Conservation (phyloP, 495 filamentous ascomycete genomes). For the Penicillium parvum region DNA sequence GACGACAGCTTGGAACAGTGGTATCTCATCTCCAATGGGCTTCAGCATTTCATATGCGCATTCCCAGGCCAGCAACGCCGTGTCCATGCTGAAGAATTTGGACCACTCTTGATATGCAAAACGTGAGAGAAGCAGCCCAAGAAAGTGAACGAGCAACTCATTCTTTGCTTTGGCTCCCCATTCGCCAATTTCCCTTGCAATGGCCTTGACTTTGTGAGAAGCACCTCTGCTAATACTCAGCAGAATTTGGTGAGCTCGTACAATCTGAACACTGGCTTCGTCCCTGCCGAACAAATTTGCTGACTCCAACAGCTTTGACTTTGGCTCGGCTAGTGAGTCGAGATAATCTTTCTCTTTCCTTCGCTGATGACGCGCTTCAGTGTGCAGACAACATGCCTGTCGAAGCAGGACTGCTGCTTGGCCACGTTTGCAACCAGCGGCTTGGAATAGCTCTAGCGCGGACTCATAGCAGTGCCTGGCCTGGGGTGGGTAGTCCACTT, state of each 20-base stretch:
- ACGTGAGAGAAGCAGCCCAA: slow-evolving; percentile 9
- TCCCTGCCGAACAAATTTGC: slow-evolving; percentile 17
- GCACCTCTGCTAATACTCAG: slow-evolving; percentile 15
- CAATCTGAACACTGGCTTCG: slow-evolving; percentile 17
- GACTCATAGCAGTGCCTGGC: slow-evolving; percentile 9
- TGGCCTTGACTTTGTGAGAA: slow-evolving; percentile 3
- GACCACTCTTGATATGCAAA: slow-evolving; percentile 17
- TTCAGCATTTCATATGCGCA: slow-evolving; percentile 13
- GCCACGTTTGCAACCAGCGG: slow-evolving; percentile 10
- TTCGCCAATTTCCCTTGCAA: slow-evolving; percentile 16
- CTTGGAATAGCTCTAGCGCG: slow-evolving; percentile 13
- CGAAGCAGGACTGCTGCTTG: slow-evolving; percentile 23
- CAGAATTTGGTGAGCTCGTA: slow-evolving; percentile 19
- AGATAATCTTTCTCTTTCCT: background rate
- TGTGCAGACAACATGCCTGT: slow-evolving; percentile 20
- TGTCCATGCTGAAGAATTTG: slow-evolving; percentile 16
- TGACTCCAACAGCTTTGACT: slow-evolving; percentile 11
- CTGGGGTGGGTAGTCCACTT: slow-evolving; percentile 7
- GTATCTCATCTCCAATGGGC: slow-evolving; percentile 10
- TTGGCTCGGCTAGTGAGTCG: slow-evolving; percentile 8
- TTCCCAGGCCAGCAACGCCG: slow-evolving; percentile 10
- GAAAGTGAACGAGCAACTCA: slow-evolving; percentile 13
- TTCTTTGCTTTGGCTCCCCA: slow-evolving; percentile 19
- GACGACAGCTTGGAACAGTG: slow-evolving; percentile 16
- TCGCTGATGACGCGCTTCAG: slow-evolving; percentile 6